A percentile compares a stretch with the other conserved stretches of the same genome.
phyloP scores from a whole-genome alignment of 108 stramenopile species.

The Hondaea fermentalgiana region DNA sequence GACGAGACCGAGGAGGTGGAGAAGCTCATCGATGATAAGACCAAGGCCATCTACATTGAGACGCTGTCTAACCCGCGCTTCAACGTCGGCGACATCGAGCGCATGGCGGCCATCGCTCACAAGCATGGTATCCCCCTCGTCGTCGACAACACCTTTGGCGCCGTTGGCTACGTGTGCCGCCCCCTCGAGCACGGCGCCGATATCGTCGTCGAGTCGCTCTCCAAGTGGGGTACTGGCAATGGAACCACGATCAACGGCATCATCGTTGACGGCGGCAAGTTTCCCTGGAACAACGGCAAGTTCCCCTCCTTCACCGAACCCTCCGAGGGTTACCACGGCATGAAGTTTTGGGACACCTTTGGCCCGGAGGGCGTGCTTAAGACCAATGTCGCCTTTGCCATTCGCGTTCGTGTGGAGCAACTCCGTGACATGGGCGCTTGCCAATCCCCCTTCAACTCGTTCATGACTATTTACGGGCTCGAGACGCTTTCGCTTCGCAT shows the following conservation, averaged over 20 bases:
- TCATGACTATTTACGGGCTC: slow-evolving; percentile 71
- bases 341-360: slow-evolving; percentile 23
- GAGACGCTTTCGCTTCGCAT: slow-evolving; percentile 73
- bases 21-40: slow-evolving; percentile 62
- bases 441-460: slow-evolving; percentile 68
- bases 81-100: slow-evolving; percentile 8
- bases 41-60: slow-evolving; percentile 63
- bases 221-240: slow-evolving; percentile 85
- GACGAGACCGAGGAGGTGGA: slow-evolving; percentile 50
- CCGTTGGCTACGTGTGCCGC: slow-evolving; percentile 60
- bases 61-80: slow-evolving; percentile 18
- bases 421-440: slow-evolving; percentile 75
- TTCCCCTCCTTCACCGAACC: slow-evolving; percentile 60
- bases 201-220: slow-evolving; percentile 63
- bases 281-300: slow-evolving; percentile 70
- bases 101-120: slow-evolving; percentile 40
- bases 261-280: slow-evolving; percentile 58
- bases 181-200: slow-evolving; percentile 74
- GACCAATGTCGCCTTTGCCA: slow-evolving; percentile 53
- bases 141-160: slow-evolving; percentile 73
- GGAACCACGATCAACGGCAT: slow-evolving; percentile 62
- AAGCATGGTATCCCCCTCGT: slow-evolving; percentile 60
- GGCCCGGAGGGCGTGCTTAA: not conserved
- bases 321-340: slow-evolving; percentile 43
- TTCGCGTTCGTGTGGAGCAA: slow-evolving; percentile 55